phyloP scores from a whole-genome alignment of 169 alveolate genomes.

The Toxoplasma gondii region DNA sequence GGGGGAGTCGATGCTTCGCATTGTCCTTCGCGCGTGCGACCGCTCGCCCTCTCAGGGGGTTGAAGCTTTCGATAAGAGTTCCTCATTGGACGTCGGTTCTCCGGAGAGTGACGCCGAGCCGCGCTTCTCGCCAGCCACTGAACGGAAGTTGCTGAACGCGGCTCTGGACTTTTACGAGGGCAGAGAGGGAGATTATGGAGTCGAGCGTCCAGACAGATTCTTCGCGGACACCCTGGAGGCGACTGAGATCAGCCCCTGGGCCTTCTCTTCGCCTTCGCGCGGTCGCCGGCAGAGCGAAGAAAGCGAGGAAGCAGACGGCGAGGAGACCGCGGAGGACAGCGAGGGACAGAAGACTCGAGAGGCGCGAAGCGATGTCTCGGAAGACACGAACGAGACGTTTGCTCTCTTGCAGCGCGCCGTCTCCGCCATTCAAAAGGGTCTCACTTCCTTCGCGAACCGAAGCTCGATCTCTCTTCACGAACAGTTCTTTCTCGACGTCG shows the following conservation, averaged over 20 bases:
- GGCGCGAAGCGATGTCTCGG: not conserved
- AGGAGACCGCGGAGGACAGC: not conserved
- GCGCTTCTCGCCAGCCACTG: not conserved
- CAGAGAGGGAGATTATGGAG: not conserved
- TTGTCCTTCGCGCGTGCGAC: not conserved
- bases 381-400: not conserved
- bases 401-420: not conserved
- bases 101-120: not conserved
- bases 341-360: not conserved
- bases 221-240: too few relatives aligned
- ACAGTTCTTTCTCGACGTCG: too few relatives aligned
- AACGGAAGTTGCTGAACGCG: not conserved
- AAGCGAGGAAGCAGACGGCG: not conserved
- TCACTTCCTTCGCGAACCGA: not conserved
- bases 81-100: not conserved
- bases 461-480: not conserved
- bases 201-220: too few relatives aligned
- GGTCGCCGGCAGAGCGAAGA: not conserved
- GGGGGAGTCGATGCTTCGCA: not conserved
- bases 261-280: not conserved
- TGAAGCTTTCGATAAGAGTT: not conserved
- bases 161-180: conserved; percentile 17
- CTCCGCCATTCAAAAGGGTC: not conserved
- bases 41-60: not conserved
- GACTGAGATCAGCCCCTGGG: too few relatives aligned